phyloP scores from a whole-genome alignment of 257 asterid genomes.

The Solanum paucissectum region DNA sequence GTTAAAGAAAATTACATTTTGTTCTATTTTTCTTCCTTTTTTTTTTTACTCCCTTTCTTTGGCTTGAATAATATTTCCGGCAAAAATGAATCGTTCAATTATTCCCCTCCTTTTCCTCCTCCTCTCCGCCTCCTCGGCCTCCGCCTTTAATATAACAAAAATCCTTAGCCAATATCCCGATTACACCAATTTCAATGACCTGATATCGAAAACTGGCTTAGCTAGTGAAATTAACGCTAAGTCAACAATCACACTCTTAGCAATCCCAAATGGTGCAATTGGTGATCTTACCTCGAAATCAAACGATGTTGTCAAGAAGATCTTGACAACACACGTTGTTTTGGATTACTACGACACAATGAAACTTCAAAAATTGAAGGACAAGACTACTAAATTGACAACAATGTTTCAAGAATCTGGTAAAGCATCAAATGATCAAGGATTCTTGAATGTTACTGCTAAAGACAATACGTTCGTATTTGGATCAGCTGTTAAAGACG shows the following conservation, averaged over 20 bases:
- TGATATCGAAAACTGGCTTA: constrained; percentile 30
- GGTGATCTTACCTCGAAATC: constrained; percentile 22
- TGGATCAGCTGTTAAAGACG: constrained; percentile 47
- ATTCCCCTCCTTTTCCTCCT: constrained; percentile 14
- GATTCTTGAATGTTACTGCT: constrained; percentile 40
- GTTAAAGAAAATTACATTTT: neutral
- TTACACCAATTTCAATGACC: constrained; percentile 34
- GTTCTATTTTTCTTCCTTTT: neutral
- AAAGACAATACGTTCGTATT: constrained; percentile 26
- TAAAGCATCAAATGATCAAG: constrained; percentile 23
- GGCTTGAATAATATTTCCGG: neutral
- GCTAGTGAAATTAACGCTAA: constrained; percentile 33
- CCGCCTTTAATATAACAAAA: constrained; percentile 47
- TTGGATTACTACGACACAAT: constrained; percentile 55
- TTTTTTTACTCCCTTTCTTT: neutral
- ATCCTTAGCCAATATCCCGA: constrained; percentile 41
- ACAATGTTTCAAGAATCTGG: constrained; percentile 47
- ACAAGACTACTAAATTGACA: constrained; percentile 23
- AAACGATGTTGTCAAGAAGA: constrained; percentile 19
- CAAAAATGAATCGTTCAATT: neutral
- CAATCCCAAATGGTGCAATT: constrained; percentile 30
- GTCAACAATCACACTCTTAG: constrained; percentile 48
- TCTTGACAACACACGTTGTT: constrained; percentile 53
- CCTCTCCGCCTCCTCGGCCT: constrained; percentile 19
- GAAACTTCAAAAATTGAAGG: constrained; percentile 41